Evolutionary conservation across 2,329 filamentous ascomycete genomes (phyloP), one percentile per base, ranked within the genome.

Genomic region (Neophaeococcomyces mojaviensis): DNA sequence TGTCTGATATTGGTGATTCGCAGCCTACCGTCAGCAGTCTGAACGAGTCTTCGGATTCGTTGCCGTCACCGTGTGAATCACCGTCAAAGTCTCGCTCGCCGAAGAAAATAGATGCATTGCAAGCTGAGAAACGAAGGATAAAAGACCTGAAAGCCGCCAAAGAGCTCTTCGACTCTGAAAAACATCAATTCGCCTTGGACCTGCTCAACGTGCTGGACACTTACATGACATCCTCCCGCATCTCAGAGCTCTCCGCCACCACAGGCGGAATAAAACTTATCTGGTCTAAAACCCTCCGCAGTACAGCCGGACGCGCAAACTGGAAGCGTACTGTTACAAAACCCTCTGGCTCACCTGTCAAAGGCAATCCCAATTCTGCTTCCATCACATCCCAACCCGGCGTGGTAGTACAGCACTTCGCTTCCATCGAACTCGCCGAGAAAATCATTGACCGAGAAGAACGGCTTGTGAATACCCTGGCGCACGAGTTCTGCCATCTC

Each of bases 401-500:
- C 8, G 9, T 58, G 50, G 16, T 56, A 49, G n/a, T 63, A 67
- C 47, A 65, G 64, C 80, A 90, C 62, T 67, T 78, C 57, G 88
- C 87, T 8, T 79, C 74, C 13, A 95, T 97, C 59, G 89, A 97
- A 61, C 78, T 97, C 2, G 87, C 89, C 0, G 81, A 86, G 45
- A 94, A 94, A 62, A 82, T 96, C 38, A 88, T 97, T 51, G 81
- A 88, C 60, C 77, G 83, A 58, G 79, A 86, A 55, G 66, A 84
- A 48, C 79, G 87, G 2, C 75, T 97, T 1, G 74, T 92, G 52
- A 96, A 96, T 63, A 88, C 92, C 0, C 68, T 97, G n/a, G 88
- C 90, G 0, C 92, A 98, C 63, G 92, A 98, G 59, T 97, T 92
- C 69, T 97, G 92, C 64, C 92, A 98, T 61, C 70, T 97, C 1